phyloP scores from a whole-genome alignment of 345 rosid genomes.

The Corymbia maculata region DNA sequence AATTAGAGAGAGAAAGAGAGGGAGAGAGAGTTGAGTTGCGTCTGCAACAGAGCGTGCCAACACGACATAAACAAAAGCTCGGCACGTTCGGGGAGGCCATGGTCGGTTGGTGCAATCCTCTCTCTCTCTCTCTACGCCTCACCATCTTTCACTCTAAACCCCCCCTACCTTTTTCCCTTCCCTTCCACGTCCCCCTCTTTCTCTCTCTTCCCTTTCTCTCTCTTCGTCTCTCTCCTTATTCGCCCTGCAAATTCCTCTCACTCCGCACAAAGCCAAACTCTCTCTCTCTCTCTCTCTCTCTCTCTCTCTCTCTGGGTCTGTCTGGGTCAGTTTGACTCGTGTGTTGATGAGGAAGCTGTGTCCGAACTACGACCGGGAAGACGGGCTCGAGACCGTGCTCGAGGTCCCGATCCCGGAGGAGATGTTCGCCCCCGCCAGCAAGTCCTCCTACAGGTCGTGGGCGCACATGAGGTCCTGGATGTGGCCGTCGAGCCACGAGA shows the following conservation, averaged over 20 bases:
- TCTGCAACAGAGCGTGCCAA: slow-evolving; percentile 47
- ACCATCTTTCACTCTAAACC: not conserved
- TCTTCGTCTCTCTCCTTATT: not conserved
- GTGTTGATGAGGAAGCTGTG: slow-evolving; percentile 78
- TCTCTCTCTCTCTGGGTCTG: not conserved
- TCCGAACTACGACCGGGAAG: slow-evolving; percentile 77
- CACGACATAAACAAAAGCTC: slow-evolving; percentile 57
- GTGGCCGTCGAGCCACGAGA: slow-evolving; percentile 29
- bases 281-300: not conserved
- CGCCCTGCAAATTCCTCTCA: not conserved
- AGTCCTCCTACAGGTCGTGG: slow-evolving; percentile 36
- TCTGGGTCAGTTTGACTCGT: not conserved
- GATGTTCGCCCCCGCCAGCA: slow-evolving; percentile 34
- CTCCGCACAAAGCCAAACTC: not conserved
- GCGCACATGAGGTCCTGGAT: slow-evolving; percentile 80
- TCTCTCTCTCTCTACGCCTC: not conserved
- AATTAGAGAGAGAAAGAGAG: not conserved
- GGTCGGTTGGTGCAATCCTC: slow-evolving; percentile 54
- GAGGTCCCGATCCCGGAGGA: slow-evolving; percentile 98
- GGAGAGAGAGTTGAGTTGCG: not conserved
- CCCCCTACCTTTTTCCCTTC: not conserved
- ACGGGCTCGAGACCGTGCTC: slow-evolving; percentile 89
- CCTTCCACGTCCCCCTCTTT: not conserved
- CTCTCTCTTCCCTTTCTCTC: not conserved
- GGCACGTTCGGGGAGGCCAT: slow-evolving; percentile 41